Conservation (phyloP, 2,329 filamentous ascomycete species). For the Orbilia oligospora region DNA sequence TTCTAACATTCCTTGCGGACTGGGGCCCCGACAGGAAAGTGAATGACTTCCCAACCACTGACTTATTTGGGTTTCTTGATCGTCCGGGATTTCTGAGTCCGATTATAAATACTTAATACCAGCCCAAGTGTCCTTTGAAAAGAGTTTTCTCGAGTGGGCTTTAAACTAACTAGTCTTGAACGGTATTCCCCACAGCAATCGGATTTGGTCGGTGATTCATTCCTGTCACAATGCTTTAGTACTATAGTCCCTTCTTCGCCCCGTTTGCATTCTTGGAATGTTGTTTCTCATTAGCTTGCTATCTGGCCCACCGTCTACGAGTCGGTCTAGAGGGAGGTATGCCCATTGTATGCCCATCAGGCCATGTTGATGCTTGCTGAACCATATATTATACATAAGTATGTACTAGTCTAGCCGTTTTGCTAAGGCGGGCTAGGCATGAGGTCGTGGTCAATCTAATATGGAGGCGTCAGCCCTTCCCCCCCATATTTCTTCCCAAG, state of each 20-base stretch:
- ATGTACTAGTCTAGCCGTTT: slow-evolving; percentile 11
- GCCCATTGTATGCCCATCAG: slow-evolving; percentile 29
- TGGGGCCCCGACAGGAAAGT: slow-evolving; percentile 1
- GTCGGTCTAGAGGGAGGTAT: neutral
- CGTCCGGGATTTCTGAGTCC: slow-evolving; percentile 1
- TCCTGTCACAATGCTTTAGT: neutral
- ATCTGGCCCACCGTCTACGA: slow-evolving; percentile 18
- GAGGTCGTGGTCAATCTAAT: neutral
- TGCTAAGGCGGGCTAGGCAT: slow-evolving; percentile 21
- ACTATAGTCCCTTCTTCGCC: neutral
- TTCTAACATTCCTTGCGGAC: neutral
- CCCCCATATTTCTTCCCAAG: neutral
- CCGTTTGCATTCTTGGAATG: slow-evolving; percentile 6
- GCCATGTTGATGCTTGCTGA: slow-evolving; percentile 28
- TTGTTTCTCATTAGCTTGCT: slow-evolving; percentile 5
- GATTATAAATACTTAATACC: slow-evolving; percentile 22
- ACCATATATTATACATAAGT: too few relatives aligned
- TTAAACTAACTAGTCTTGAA: slow-evolving; percentile 6
- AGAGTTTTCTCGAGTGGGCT: neutral
- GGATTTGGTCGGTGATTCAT: slow-evolving; percentile 23
- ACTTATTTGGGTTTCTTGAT: neutral
- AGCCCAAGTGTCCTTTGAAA: neutral
- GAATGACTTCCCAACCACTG: neutral
- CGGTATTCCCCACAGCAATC: neutral
- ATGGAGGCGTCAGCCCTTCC: slow-evolving; percentile 2